Evolutionary conservation across 1,284 basidiomycete genomes (phyloP).

Genomic region (Erythrobasidium hasegawianum): DNA sequence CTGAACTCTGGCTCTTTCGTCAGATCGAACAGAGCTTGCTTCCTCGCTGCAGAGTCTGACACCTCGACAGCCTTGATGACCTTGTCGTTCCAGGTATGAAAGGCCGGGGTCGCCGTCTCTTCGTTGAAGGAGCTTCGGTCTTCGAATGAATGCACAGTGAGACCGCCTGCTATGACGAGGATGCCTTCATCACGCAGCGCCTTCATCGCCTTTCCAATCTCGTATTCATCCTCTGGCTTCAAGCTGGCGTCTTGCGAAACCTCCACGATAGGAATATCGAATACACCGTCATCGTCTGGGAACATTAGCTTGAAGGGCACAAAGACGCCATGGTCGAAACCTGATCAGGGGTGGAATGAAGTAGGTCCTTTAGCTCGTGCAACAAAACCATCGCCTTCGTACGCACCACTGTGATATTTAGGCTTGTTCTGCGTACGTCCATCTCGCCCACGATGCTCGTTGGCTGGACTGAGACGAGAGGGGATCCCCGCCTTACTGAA

Average conservation of each 20-base stretch:
- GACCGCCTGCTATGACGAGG: neutral
- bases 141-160: slow-evolving; percentile 56
- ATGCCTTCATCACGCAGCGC: slow-evolving; percentile 53
- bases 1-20: slow-evolving; percentile 61
- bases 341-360: neutral
- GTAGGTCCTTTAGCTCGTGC: no score
- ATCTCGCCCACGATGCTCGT: slow-evolving; percentile 62
- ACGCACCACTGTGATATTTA: slow-evolving; percentile 45
- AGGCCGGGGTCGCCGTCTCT: slow-evolving; percentile 52
- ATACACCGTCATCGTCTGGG: slow-evolving; percentile 48
- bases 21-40: slow-evolving; percentile 55
- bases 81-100: slow-evolving; percentile 61
- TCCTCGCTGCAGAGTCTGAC: slow-evolving; percentile 48
- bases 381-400: neutral
- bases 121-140: slow-evolving; percentile 59
- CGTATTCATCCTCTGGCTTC: slow-evolving; percentile 62
- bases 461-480: slow-evolving; percentile 56
- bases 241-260: slow-evolving; percentile 65
- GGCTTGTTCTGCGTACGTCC: slow-evolving; percentile 64
- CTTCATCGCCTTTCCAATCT: slow-evolving; percentile 60
- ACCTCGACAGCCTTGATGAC: slow-evolving; percentile 55
- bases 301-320: slow-evolving; percentile 74
- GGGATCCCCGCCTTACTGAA: slow-evolving; percentile 61
- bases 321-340: slow-evolving; percentile 54
- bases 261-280: slow-evolving; percentile 62